A percentile compares a stretch with the other conserved stretches of the same genome.
These are phyloP conservation scores for Petunia hybrid DNA, from an alignment of 305 asterid species.

Conservation along the genomic window DNA sequence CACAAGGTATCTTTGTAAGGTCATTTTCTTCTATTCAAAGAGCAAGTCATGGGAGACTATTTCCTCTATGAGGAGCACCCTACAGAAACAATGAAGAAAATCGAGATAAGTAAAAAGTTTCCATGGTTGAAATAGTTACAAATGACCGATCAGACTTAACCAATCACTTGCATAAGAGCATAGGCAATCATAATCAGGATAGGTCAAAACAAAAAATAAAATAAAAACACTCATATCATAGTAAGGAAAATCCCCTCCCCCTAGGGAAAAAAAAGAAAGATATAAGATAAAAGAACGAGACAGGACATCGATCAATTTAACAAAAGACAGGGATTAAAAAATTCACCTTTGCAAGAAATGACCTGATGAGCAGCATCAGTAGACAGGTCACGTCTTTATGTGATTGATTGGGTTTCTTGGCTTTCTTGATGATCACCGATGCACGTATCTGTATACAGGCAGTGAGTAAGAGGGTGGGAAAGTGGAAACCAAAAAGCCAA, in stretches of 20 bases:
- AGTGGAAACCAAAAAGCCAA: background rate
- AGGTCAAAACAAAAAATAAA: background rate
- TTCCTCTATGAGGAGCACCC: background rate
- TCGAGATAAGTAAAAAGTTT: background rate
- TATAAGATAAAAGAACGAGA: background rate
- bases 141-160: background rate
- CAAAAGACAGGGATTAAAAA: background rate
- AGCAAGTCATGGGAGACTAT: background rate
- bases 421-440: background rate
- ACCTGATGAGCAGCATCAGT: background rate
- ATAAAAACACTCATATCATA: background rate
- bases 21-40: background rate
- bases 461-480: background rate
- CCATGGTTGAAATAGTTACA: background rate
- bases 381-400: background rate
- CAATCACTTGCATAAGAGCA: conserved; percentile 15
- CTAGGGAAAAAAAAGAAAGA: background rate
- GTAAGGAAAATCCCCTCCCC: background rate
- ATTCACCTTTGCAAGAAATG: background rate
- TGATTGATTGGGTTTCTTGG: conserved; percentile 12
- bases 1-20: too few relatives aligned
- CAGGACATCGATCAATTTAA: background rate
- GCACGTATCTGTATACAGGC: background rate
- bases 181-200: conserved; percentile 14
- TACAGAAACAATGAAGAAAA: background rate